These are phyloP conservation scores for Malus sieversii DNA, from an alignment of 306 rosid species.

Conservation along the genomic window DNA sequence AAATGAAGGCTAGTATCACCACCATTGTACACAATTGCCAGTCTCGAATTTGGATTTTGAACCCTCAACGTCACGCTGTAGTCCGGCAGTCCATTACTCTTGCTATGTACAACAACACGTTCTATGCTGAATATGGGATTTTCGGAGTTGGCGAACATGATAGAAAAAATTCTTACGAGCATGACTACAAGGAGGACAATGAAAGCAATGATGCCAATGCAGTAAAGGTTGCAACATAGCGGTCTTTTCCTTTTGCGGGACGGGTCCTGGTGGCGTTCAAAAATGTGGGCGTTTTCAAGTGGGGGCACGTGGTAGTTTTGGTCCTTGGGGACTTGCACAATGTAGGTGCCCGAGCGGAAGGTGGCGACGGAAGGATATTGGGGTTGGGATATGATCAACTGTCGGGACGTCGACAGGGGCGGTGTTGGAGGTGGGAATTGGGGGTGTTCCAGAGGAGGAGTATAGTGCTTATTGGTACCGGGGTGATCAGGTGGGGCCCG, in stretches of 20 bases:
- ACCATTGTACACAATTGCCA: conserved; percentile 33
- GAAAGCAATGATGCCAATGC: conserved; percentile 3
- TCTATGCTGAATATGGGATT: conserved; percentile 30
- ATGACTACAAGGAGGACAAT: conserved; percentile 6
- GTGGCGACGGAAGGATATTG: background rate
- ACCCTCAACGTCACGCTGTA: conserved; percentile 23
- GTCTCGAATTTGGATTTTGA: conserved; percentile 21
- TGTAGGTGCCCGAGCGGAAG: conserved; percentile 28
- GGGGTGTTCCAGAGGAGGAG: background rate
- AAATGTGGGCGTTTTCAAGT: conserved; percentile 35
- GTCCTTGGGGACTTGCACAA: conserved; percentile 64
- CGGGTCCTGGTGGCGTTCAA: conserved; percentile 15
- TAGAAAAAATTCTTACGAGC: conserved; percentile 14
- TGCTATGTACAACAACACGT: conserved; percentile 6
- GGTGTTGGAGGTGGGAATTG: background rate
- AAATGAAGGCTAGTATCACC: conserved; percentile 33
- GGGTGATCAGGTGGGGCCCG: conserved; percentile 24
- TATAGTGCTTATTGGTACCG: background rate
- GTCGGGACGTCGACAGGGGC: background rate
- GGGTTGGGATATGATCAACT: background rate
- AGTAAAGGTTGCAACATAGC: conserved; percentile 1
- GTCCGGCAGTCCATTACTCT: background rate
- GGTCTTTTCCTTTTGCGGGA: background rate
- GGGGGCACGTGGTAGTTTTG: conserved; percentile 62
- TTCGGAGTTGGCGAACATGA: conserved; percentile 4